phyloP scores from a whole-genome alignment of 2,329 filamentous ascomycete species.

The Ophiostoma ulmi region DNA sequence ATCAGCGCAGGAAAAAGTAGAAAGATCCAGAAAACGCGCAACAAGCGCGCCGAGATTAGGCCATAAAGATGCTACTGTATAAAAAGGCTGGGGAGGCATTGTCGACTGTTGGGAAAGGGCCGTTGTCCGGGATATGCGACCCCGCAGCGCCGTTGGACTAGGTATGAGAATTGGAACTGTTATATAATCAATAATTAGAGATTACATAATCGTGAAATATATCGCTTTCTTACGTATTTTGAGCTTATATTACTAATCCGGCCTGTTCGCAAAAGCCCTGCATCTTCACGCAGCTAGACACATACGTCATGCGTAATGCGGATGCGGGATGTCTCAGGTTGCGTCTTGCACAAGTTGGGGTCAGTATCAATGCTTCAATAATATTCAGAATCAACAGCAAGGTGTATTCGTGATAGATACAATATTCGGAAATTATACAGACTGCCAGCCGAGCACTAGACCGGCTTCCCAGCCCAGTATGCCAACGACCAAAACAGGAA shows the following conservation, averaged over 20 bases:
- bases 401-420: background rate
- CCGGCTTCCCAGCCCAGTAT: background rate
- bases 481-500: background rate
- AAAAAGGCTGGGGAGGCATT: background rate
- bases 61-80: constrained; percentile 8
- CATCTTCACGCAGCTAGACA: background rate
- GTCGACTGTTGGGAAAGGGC: constrained; percentile 3
- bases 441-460: background rate
- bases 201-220: background rate
- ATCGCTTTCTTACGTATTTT: background rate
- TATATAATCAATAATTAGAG: background rate
- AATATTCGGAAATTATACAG: constrained; percentile 14
- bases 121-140: background rate
- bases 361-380: background rate
- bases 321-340: background rate
- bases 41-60: constrained; percentile 14
- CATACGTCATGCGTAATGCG: background rate
- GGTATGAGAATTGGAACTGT: background rate
- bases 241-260: background rate
- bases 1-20: constrained; percentile 7
- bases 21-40: background rate
- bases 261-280: background rate
- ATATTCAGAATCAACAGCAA: background rate
- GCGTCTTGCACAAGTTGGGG: background rate
- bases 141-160: background rate